phyloP scores from a whole-genome alignment of 805 yeast genomes.

The Saturnispora silvae region DNA sequence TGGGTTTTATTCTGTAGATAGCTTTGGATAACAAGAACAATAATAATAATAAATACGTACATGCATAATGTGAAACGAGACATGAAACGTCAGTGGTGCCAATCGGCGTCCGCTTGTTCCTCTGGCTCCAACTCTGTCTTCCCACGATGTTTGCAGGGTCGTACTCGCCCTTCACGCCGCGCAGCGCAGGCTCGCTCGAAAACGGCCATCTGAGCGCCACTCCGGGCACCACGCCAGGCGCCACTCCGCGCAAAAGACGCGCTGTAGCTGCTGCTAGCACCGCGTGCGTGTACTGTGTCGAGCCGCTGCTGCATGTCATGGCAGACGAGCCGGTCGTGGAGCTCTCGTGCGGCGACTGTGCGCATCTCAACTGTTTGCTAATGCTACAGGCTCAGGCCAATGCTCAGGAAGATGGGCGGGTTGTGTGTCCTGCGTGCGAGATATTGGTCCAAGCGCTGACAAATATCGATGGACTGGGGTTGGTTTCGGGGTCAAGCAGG shows the following conservation, averaged over 20 bases:
- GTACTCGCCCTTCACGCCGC: no score
- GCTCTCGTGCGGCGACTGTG: slow-evolving; percentile 32
- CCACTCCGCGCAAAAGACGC: slow-evolving; percentile 5
- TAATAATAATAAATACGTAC: no score
- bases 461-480: no score
- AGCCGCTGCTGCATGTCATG: slow-evolving; percentile 29
- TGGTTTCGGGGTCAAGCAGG: no score
- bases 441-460: no score
- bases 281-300: slow-evolving; percentile 36
- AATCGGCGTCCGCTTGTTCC: background rate
- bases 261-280: slow-evolving; percentile 21
- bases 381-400: slow-evolving; percentile 14
- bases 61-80: background rate
- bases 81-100: slow-evolving; percentile 2
- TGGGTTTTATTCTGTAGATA: background rate
- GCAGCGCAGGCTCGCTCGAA: no score
- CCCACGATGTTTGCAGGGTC: no score
- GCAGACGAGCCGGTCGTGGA: slow-evolving; percentile 34
- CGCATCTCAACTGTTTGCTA: slow-evolving; percentile 35
- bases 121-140: background rate
- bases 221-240: slow-evolving; percentile 5
- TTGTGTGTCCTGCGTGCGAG: slow-evolving; percentile 13
- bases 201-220: background rate
- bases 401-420: slow-evolving; percentile 2
- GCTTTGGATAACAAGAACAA: no score